A percentile compares a stretch with the other conserved stretches of the same genome.
phyloP scores from a whole-genome alignment of 2,329 filamentous ascomycete genomes.

The Paracoccidioides lutzii region DNA sequence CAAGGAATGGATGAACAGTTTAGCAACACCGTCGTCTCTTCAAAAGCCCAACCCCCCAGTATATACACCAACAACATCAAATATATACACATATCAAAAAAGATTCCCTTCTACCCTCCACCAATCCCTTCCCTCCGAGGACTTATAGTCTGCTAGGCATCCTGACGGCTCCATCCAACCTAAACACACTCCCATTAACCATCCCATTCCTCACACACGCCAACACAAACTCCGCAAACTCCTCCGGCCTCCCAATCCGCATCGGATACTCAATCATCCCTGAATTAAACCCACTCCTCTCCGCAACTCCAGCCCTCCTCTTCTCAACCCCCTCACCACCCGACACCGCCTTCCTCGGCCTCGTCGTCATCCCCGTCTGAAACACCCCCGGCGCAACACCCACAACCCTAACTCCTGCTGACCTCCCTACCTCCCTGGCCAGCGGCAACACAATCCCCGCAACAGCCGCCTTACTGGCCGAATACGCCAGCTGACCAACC shows the following conservation, averaged over 20 bases:
- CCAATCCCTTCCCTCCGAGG: neutral
- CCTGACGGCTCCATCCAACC: constrained; percentile 15
- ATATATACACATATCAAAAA: neutral
- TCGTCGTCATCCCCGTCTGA: constrained; percentile 14
- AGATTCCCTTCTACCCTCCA: neutral
- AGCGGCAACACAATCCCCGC: constrained; percentile 15
- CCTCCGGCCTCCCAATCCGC: constrained; percentile 14
- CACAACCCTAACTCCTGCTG: constrained; percentile 15
- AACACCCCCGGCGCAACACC: constrained; percentile 16
- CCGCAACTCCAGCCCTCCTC: neutral
- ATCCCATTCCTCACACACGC: constrained; percentile 17
- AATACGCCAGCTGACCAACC: constrained; percentile 16
- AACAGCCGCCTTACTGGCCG: constrained; percentile 17
- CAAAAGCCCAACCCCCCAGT: neutral
- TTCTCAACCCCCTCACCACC: constrained; percentile 3
- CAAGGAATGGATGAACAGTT: neutral
- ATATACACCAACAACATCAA: too few relatives aligned
- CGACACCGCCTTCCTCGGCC: constrained; percentile 4
- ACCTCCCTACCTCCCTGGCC: constrained; percentile 15
- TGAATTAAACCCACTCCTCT: constrained; percentile 3
- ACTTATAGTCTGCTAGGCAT: constrained; percentile 15
- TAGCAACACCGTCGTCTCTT: too few relatives aligned
- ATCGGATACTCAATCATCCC: constrained; percentile 16
- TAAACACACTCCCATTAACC: constrained; percentile 15
- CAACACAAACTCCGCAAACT: constrained; percentile 15